These are phyloP conservation scores for Monsonia emarginata DNA, from an alignment of 441 rosid species.

Conservation along the genomic window DNA sequence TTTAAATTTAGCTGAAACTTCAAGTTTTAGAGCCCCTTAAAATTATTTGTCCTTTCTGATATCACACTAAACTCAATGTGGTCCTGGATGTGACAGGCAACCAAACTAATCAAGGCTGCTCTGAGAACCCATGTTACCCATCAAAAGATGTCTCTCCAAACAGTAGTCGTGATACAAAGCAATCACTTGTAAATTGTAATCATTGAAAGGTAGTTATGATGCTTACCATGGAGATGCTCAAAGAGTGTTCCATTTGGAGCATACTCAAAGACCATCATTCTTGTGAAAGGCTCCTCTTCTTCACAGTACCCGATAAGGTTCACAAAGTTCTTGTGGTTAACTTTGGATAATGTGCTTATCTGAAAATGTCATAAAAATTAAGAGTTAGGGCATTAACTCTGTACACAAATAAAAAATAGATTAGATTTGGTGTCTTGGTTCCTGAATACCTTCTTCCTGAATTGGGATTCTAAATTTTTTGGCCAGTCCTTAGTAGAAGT, in stretches of 20 bases:
- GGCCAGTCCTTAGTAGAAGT: constrained; percentile 58
- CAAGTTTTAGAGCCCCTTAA: not conserved
- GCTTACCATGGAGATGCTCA: constrained; percentile 88
- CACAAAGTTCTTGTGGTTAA: constrained; percentile 85
- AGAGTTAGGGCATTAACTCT: not conserved
- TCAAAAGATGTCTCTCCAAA: not conserved
- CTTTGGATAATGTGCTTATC: constrained; percentile 68
- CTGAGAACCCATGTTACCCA: too few species aligned
- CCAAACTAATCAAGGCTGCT: not conserved
- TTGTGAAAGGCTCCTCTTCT: constrained; percentile 68
- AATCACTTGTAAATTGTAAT: not conserved
- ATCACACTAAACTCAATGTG: not conserved
- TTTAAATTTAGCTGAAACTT: not conserved
- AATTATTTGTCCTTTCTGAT: not conserved
- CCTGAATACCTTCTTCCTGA: constrained; percentile 61
- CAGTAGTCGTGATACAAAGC: not conserved
- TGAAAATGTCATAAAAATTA: constrained; percentile 25
- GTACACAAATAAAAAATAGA: not conserved
- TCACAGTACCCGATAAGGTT: constrained; percentile 79
- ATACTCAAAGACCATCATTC: constrained; percentile 92
- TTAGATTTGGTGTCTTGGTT: not conserved
- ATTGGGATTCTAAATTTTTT: constrained; percentile 48
- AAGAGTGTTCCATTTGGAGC: constrained; percentile 89
- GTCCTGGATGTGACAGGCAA: not conserved
- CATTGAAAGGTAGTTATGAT: not conserved